Evolutionary conservation across 495 filamentous ascomycete genomes (phyloP).

Genomic region (Cryomyces antarcticus): DNA sequence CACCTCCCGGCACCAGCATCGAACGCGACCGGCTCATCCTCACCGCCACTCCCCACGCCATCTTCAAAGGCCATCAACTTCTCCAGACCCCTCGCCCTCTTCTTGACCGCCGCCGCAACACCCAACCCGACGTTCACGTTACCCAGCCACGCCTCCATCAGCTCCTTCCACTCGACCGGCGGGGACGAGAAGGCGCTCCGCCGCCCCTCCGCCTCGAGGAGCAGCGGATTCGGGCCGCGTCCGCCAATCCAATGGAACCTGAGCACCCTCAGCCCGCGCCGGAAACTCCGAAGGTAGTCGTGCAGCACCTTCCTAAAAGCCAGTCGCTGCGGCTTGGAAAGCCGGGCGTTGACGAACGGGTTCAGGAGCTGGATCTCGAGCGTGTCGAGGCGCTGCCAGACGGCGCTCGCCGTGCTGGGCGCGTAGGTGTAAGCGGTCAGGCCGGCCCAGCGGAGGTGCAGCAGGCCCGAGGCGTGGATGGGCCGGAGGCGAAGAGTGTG

Average conservation of each 20-base stretch:
- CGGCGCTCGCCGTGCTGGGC: background rate
- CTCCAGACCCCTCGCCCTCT: background rate
- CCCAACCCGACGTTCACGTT: background rate
- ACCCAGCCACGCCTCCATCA: slow-evolving; percentile 4
- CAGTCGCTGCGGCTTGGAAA: slow-evolving; percentile 2
- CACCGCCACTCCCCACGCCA: background rate
- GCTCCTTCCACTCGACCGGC: slow-evolving; percentile 1
- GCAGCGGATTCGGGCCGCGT: slow-evolving; percentile 9
- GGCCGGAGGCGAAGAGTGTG: slow-evolving; percentile 7
- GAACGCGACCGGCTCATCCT: background rate
- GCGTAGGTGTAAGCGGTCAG: slow-evolving; percentile 4
- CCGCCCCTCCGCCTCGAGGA: background rate
- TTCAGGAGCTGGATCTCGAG: slow-evolving; percentile 10
- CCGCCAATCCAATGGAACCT: slow-evolving; percentile 10
- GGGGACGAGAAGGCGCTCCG: background rate
- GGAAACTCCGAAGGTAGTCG: slow-evolving; percentile 10
- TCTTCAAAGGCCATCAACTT: background rate
- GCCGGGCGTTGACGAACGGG: slow-evolving; percentile 1
- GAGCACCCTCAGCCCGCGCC: slow-evolving; percentile 3
- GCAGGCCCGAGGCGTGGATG: slow-evolving; percentile 8
- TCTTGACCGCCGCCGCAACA: background rate
- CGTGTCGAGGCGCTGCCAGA: slow-evolving; percentile 7
- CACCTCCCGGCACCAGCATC: background rate
- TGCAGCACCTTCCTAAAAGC: slow-evolving; percentile 13
- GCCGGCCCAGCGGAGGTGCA: slow-evolving; percentile 12